Base-by-base conservation (phyloP, 345 rosid species). In the Hypericum perforatum region DNA sequence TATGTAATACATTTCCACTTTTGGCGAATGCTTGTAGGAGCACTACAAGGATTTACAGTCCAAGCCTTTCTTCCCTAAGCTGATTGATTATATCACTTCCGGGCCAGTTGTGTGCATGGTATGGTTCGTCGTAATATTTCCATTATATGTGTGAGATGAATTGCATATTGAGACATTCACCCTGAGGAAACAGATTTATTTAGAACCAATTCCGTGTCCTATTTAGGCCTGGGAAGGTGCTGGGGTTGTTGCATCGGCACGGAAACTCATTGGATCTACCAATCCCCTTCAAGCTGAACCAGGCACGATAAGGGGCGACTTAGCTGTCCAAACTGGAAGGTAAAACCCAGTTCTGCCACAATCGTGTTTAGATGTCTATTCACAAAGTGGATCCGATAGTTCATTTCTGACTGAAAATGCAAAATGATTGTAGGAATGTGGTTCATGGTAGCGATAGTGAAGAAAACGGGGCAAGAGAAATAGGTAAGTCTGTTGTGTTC, bases 261-360 rank as follows among this genome's bases (percentile, higher is more conserved):
- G 98, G 44, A 92, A 87, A 70, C 63, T 92, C 12, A 92, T 92
- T 53, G 98, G 98, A 46, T 69, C 90, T 12, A 87, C 98, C 6
- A 74, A 92, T 76, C 98, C 98, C 63, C 96, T 87, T 64, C 81
- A 81, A 70, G 96, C 98, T 66, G 98, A 92, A 63, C 96, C 96
- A 32, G 98, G 98, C 60, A 87, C 98, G 7, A 87, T 92, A 42
- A 76, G 96, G 63, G 98, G 98, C 36, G 96, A 91, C 69, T 80
- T 91, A 37, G 92, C 98, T 44, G 95, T 91, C 52, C 96, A 91
- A 81, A 87, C 96, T 2, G 98, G 98, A 77, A 87, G 98, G 98
- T 91, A 69, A 41, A 74, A 47, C 39, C 49, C 47, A 67, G 41
- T 55, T 0, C 41, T 61, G 44, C 53, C 12, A 9, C 14, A 61